phyloP scores from a whole-genome alignment of 1,284 basidiomycete species.

The Leccinum griseonigrum region DNA sequence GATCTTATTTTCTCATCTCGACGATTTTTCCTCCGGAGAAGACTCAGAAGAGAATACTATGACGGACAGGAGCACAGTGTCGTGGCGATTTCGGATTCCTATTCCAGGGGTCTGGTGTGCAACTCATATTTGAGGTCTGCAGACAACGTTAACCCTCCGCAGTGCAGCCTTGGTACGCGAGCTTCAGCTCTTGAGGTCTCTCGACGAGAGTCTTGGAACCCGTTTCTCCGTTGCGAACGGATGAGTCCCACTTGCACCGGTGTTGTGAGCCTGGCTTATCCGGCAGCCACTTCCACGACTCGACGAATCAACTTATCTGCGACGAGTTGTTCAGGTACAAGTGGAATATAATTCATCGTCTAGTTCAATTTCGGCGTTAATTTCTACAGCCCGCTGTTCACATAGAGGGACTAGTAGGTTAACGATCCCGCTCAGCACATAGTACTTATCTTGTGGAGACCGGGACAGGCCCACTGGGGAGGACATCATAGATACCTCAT shows the following conservation, averaged over 20 bases:
- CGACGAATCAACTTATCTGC: no score
- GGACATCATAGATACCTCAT: not conserved
- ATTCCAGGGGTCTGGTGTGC: slow-evolving; percentile 6
- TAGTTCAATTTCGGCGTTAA: not conserved
- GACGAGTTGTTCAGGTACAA: no score
- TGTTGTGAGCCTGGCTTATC: no score
- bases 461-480: not conserved
- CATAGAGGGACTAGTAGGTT: no score
- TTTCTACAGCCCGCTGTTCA: not conserved
- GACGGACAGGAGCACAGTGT: not conserved
- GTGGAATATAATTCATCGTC: no score
- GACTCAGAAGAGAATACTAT: not conserved
- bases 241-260: no score
- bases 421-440: not conserved
- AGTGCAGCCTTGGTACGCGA: slow-evolving; percentile 12
- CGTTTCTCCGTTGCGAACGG: not conserved
- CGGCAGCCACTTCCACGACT: no score
- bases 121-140: not conserved
- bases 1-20: slow-evolving; percentile 16
- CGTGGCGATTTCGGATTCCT: not conserved
- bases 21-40: slow-evolving; percentile 10
- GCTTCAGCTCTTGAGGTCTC: not conserved
- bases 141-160: not conserved
- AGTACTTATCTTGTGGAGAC: not conserved
- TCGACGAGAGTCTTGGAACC: slow-evolving; percentile 7